Base-by-base conservation (phyloP, 108 stramenopile species). In the Epipyxis sp. region DNA sequence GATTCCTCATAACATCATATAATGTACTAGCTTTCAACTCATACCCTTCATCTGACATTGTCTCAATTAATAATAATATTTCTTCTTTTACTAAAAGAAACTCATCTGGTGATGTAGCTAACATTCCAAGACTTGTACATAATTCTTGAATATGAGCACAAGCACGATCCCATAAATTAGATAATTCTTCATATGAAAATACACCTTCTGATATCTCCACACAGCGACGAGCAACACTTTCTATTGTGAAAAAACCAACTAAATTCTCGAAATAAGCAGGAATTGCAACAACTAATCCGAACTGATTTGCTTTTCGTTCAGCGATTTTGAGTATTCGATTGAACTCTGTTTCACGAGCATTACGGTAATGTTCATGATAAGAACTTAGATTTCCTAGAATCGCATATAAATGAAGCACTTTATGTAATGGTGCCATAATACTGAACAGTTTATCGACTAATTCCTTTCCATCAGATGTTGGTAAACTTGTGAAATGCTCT, bases 41-140 rank as follows among this genome's bases (percentile, higher is more conserved):
- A 57, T 42, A 34, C 6, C 16, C 13, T 13, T 74, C 71, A 42
- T 74, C 71, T 6, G 13, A 13, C 3, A 39, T 20, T 6, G 32
- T 74, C 3, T 74, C n/a, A 10, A 46, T 35, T 34, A 57, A 46
- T 42, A 74, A 57, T 6, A 74, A 13, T 42, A 74, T 54, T 74
- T 74, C 46, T 74, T 74, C 71, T 57, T 74, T 74, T 6, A 74
- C 25, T 46, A 27, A 32, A 13, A 74, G 3, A 13, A 74, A 54
- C 42, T 46, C 71, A 74, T 29, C 25, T 34, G 71, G 71, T 34
- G 71, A 74, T 6, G 44, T 57, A 10, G 43, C 16, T 6, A 42
- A 27, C 6, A 46, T 57, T 6, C 46, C 71, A 27, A 54, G n/a
- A 39, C 10, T 34, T 6, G 6, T 10, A 10, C 3, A 34, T 29